Evolutionary conservation across 2,329 filamentous ascomycete species (phyloP), one percentile per base, ranked within the genome.

Genomic region (Neofusicoccum sp.): DNA sequence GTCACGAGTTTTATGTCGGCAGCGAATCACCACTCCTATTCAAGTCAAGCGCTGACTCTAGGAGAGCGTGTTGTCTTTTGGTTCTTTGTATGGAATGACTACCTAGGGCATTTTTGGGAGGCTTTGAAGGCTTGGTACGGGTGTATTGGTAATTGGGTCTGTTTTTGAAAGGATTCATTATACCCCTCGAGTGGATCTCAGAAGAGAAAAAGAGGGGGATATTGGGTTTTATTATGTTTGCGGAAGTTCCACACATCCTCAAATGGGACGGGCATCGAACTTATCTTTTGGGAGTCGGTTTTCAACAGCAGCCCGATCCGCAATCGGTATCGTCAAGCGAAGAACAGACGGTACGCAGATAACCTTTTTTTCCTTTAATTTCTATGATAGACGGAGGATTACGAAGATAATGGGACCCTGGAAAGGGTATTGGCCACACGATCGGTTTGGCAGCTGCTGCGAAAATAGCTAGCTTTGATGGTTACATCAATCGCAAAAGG

Each of bases 261-360:
- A 33, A 56, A 20, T 14, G 33, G 51, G 51, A 56, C n/a, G 36
- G 30, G 38, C 38, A 14, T 41, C 38, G 40, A 31, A n/a, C 38
- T 20, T 56, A 16, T 43, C n/a, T n/a, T n/a, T n/a, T n/a, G n/a
- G n/a, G n/a, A n/a, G n/a, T n/a, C n/a, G n/a, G n/a, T 43, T 41
- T 53, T 53, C 51, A 56, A 56, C 51, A 56, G 12, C 16, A 20
- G 51, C 38, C 43, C 51, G 51, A 43, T 43, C 24, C 14, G 12
- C 40, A 56, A 56, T 56, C 51, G 51, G 51, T 56, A 56, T 56
- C 51, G 51, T 56, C 51, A n/a, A 43, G 8, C 24, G n/a, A 56
- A 30, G n/a, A 43, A 24, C 38, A 56, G 51, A 33, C 51, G 51
- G 38, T 56, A 56, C 51, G 51, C 51, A 56, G 51, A 56, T 56